These are phyloP conservation scores for Saraca asoca DNA, from an alignment of 331 rosid genomes.

Conservation along the genomic window DNA sequence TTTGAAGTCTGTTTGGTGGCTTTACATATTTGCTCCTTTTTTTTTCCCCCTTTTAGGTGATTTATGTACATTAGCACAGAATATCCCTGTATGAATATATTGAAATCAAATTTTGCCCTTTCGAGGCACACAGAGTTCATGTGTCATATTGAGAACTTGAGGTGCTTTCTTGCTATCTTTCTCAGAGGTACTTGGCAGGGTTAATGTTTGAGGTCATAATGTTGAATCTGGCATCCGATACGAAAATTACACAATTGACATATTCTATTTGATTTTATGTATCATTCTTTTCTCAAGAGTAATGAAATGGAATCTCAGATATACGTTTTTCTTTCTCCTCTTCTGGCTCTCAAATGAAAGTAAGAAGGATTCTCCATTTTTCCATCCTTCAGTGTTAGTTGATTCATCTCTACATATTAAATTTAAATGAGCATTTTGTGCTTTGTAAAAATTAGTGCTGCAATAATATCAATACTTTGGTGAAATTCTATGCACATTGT, in stretches of 20 bases:
- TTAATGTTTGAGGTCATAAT: slow-evolving; percentile 33
- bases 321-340: background rate
- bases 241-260: slow-evolving; percentile 27
- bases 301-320: slow-evolving; percentile 25
- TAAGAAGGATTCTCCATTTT: background rate
- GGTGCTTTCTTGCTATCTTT: slow-evolving; percentile 35
- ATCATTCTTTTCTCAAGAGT: slow-evolving; percentile 34
- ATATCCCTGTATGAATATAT: slow-evolving; percentile 42
- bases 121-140: slow-evolving; percentile 34
- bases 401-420: background rate
- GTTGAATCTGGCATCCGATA: slow-evolving; percentile 34
- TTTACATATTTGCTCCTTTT: slow-evolving; percentile 32
- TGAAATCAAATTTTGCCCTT: slow-evolving; percentile 52
- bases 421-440: background rate
- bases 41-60: background rate
- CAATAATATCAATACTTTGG: background rate
- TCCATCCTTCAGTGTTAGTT: too few species aligned
- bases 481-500: background rate
- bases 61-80: slow-evolving; percentile 58
- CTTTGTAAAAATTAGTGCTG: background rate
- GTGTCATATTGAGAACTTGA: slow-evolving; percentile 35
- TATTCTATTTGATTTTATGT: slow-evolving; percentile 42
- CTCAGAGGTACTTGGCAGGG: slow-evolving; percentile 24
- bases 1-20: slow-evolving; percentile 50
- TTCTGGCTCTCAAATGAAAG: background rate